Evolutionary conservation across 2,329 filamentous ascomycete genomes (phyloP).

Genomic region (Madurella mycetomatis): DNA sequence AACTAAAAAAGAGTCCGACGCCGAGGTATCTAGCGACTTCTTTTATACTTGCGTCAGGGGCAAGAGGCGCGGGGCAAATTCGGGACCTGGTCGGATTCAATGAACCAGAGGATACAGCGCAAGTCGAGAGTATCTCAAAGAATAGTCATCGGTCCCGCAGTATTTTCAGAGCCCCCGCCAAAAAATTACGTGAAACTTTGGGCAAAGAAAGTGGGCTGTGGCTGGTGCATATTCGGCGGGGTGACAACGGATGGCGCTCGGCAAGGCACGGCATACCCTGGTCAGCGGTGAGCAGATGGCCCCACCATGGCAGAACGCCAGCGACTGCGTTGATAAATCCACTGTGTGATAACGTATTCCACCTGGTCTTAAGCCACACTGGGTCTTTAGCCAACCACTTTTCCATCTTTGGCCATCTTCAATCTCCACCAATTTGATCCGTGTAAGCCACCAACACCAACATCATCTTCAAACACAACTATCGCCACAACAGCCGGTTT

Average conservation of each 20-base stretch:
- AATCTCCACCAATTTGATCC: too few relatives aligned
- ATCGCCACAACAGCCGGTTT: too few relatives aligned
- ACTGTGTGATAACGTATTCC: too few relatives aligned
- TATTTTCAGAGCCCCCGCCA: constrained; percentile 22
- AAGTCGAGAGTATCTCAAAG: constrained; percentile 11
- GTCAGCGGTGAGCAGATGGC: not conserved
- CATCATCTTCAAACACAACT: too few relatives aligned
- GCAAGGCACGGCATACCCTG: constrained; percentile 10
- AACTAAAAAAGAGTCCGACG: not conserved
- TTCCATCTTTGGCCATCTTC: too few relatives aligned
- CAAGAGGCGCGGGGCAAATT: not conserved
- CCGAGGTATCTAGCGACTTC: not conserved
- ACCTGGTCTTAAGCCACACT: too few relatives aligned
- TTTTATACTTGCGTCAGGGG: not conserved
- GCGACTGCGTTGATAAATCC: not conserved
- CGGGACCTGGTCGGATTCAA: not conserved
- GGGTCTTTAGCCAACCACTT: too few relatives aligned
- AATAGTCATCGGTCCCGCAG: constrained; percentile 21
- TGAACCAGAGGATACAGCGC: not conserved
- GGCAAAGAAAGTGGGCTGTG: constrained; percentile 19
- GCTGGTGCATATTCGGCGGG: constrained; percentile 21
- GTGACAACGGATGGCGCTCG: constrained; percentile 3
- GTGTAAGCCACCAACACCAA: too few relatives aligned
- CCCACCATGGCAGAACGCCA: constrained; percentile 9
- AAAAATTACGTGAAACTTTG: constrained; percentile 20